Conservation (phyloP, 1,284 basidiomycete species). For the Cryptococcus hybrid region DNA sequence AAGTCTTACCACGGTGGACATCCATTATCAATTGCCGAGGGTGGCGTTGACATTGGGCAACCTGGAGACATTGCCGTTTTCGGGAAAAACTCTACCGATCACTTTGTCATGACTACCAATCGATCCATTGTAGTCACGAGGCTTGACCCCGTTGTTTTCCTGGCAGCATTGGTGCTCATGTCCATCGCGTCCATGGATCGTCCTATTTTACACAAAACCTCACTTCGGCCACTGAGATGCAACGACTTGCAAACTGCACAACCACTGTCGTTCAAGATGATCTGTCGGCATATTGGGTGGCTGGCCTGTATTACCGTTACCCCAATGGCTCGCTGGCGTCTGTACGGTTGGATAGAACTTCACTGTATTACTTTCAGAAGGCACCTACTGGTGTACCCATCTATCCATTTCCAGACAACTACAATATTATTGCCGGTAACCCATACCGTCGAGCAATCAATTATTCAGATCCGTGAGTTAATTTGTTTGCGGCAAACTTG, state of each 20-base stretch:
- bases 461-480: constrained; percentile 13
- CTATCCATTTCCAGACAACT: constrained; percentile 27
- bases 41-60: constrained; percentile 19
- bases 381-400: constrained; percentile 21
- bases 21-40: constrained; percentile 57
- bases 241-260: constrained; percentile 20
- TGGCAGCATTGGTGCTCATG: constrained; percentile 12
- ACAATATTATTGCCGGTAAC: constrained; percentile 20
- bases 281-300: constrained; percentile 29
- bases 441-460: constrained; percentile 16
- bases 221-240: constrained; percentile 14
- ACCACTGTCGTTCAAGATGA: constrained; percentile 28
- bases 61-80: constrained; percentile 17
- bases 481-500: background rate
- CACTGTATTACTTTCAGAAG: constrained; percentile 27
- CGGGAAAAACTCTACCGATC: constrained; percentile 22
- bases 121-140: constrained; percentile 26
- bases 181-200: constrained; percentile 24
- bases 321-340: constrained; percentile 17
- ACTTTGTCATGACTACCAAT: constrained; percentile 26
- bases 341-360: constrained; percentile 16
- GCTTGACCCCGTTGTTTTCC: constrained; percentile 23
- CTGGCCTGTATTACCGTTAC: constrained; percentile 21
- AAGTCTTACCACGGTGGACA: constrained; percentile 36
- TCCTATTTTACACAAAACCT: constrained; percentile 21